These are phyloP conservation scores for slime mould (Dictyostelium discoideum) DNA, from an alignment of 78 protist genomes.

Conservation along the genomic window dicty_2.7 NC_007088.5:3029001-3029500, in stretches of 20 bases:
- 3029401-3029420: constrained; percentile 94
- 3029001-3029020: constrained; percentile 63
- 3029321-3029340: constrained; percentile 87
- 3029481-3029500: constrained; percentile 70
- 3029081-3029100: constrained; percentile 85
- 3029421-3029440: constrained; percentile 49
- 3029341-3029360: constrained; percentile 75
- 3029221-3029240: constrained; percentile 87
- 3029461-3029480: constrained; percentile 67
- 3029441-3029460: constrained; percentile 84
- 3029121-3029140: constrained; percentile 86
- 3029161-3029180: constrained; percentile 97
- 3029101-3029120: constrained; percentile 92
- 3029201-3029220: constrained; percentile 97
- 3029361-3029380: constrained; percentile 92
- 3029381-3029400: constrained; percentile 97
- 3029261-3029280: constrained; percentile 98
- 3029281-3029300: constrained; percentile 95
- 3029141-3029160: constrained; percentile 96
- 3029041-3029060: constrained; percentile 94
- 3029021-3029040: constrained; percentile 93
- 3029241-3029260: constrained; percentile 95
- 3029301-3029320: constrained; percentile 94
- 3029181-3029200: constrained; percentile 90
- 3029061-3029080: constrained; percentile 95